phyloP scores from a whole-genome alignment of 345 rosid genomes.

The Nephelium lappaceum region DNA sequence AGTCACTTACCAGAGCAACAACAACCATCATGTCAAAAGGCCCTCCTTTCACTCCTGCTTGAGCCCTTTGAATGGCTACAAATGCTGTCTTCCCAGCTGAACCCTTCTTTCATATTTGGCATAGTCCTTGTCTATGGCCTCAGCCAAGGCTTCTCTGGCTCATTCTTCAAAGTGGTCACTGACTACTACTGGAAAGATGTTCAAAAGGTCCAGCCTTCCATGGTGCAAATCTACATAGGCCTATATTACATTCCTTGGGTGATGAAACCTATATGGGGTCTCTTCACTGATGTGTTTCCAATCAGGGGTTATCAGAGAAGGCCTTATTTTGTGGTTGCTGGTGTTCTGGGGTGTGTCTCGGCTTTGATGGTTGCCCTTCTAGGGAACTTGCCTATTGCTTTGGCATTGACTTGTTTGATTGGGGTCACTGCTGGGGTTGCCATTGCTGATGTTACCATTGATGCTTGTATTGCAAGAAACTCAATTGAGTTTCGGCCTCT shows the following conservation, averaged over 20 bases:
- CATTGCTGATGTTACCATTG: slow-evolving; percentile 81
- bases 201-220: slow-evolving; percentile 71
- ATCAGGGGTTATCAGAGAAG: slow-evolving; percentile 65
- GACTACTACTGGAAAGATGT: slow-evolving; percentile 92
- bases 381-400: slow-evolving; percentile 49
- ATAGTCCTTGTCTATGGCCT: slow-evolving; percentile 73
- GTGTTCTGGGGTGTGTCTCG: slow-evolving; percentile 58
- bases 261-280: slow-evolving; percentile 83
- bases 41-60: slow-evolving; percentile 37
- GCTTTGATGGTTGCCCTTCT: slow-evolving; percentile 51
- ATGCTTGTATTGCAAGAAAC: slow-evolving; percentile 82
- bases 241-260: slow-evolving; percentile 80
- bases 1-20: not conserved
- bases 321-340: slow-evolving; percentile 73
- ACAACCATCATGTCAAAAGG: too few species aligned
- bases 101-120: slow-evolving; percentile 65
- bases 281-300: slow-evolving; percentile 74
- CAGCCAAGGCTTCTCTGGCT: slow-evolving; percentile 73
- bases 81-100: slow-evolving; percentile 63
- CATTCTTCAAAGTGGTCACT: slow-evolving; percentile 71
- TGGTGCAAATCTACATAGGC: slow-evolving; percentile 72
- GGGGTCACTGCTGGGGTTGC: slow-evolving; percentile 77
- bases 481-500: slow-evolving; percentile 57
- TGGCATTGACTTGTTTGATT: slow-evolving; percentile 61
- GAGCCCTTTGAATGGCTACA: slow-evolving; percentile 74